Evolutionary conservation across 106 monocot genomes (phyloP), one percentile per base, ranked within the genome.

Genomic region (Dactylorhiza incarnata): DNA sequence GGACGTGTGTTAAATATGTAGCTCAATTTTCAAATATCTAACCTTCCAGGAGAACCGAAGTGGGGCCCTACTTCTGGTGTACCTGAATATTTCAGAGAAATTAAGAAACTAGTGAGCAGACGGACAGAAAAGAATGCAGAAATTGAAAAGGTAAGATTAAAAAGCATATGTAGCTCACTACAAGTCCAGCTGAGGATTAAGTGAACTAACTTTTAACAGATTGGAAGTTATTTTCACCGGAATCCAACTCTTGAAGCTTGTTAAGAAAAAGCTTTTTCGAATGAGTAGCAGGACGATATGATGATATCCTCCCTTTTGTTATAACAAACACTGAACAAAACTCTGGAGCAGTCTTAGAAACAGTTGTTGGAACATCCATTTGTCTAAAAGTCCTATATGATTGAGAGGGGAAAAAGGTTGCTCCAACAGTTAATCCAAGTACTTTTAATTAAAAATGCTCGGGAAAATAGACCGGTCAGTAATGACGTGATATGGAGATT

Each of bases 271-370:
- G 20, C 2, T 49, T 55, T 54, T 78, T 83, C 56, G 78, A 81
- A 48, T 47, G 74, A 73, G 71, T 72, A 15, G 89, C 82, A 22
- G 82, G 84, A 29, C 87, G 74, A 76, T 76, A 55, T 29, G 87
- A 87, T 68, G 82, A 82, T 55, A 87, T 65, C 77, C 83, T 90
- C 71, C 90, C 90, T 70, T 90, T 90, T 20, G 90, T 80, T 80
- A 90, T 83, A 67, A 90, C 74, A 74, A 83, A 90, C 14, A 90
- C 73, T 11, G 82, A 81, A 46, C 90, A 90, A 68, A 79, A 87
- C 45, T 81, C 85, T 29, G 90, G 90, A 48, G 83, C 83, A 56
- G 15, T 20, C 68, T 84, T 90, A 23, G 78, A 85, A 77, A 90
- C 85, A 75, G 82, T 48, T 29, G 76, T 78, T 12, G 90, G 90